Base-by-base conservation (phyloP, 345 rosid genomes). In the Bretschneidera sinensis region DNA sequence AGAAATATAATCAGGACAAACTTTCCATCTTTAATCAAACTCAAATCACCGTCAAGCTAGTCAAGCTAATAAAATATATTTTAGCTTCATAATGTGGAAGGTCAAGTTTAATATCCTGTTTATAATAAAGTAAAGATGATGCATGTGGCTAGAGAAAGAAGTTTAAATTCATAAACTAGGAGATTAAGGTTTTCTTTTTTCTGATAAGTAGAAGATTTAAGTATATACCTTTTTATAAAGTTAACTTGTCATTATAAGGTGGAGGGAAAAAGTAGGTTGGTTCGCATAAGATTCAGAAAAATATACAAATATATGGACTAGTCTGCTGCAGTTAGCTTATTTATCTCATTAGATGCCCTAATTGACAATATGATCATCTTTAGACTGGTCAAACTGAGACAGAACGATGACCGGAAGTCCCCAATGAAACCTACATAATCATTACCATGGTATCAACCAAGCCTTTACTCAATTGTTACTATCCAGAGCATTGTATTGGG, bases 21-120 rank as follows among this genome's bases (percentile, higher is more conserved):
- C 57, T 21, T 53, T 53, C 57, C 28, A 60, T 71, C 63, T 63
- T 74, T 66, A 64, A 75, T 68, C 59, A 71, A 62, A 76, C 63
- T 61, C 68, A 63, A 76, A 72, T 82, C 82, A 48, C 61, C 19
- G 48, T 77, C 79, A 72, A n/a, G n/a, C n/a, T n/a, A n/a, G n/a
- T n/a, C n/a, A n/a, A 60, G 56, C 57, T 59, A 54, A 74, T 68
- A 31, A 62, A 65, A 33, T 53, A 66, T 52, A 60, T 45, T n/a
- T 68, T 72, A 57, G 43, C 35, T 55, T 6, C 51, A 49, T 69
- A 61, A 50, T 64, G 60, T n/a, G 68, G 67, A 69, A 63, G 54
- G 48, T 63, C 60, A 68, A 63, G 73, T 69, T 63, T 64, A 21
- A 50, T 66, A 64, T 49, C 43, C 14, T 62, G 34, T 57, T 47